These are phyloP conservation scores for Apium graveolens DNA, from an alignment of 129 eudicot species.

Conservation along the genomic window DNA sequence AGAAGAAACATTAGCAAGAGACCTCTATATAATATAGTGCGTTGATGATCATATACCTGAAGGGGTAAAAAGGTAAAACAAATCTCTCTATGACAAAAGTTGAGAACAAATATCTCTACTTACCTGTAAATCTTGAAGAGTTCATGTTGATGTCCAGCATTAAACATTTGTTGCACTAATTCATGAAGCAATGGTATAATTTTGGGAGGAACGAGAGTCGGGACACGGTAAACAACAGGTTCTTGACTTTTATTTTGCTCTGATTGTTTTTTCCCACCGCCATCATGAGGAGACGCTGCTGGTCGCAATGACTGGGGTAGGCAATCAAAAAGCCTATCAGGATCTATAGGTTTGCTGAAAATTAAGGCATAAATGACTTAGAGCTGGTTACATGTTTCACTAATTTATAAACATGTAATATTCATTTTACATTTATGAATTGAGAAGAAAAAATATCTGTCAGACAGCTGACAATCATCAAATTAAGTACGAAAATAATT, in stretches of 20 bases:
- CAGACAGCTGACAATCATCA: not conserved
- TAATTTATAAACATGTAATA: not conserved
- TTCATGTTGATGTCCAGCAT: conserved; percentile 80
- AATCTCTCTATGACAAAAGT: not conserved
- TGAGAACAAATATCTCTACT: conserved; percentile 15
- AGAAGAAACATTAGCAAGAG: not conserved
- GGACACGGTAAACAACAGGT: conserved; percentile 40
- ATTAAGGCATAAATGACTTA: conserved; percentile 5
- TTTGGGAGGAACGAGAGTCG: conserved; percentile 58
- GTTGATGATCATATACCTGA: not conserved
- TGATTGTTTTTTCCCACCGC: conserved; percentile 33
- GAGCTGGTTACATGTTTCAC: not conserved
- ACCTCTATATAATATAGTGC: too few relatives aligned
- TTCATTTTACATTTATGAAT: not conserved
- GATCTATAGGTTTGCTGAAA: conserved; percentile 86
- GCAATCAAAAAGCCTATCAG: conserved; percentile 76
- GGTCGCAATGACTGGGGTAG: conserved; percentile 66
- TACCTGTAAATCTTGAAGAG: conserved; percentile 55
- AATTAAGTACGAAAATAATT: not conserved
- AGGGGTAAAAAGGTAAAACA: not conserved
- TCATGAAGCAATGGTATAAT: conserved; percentile 62
- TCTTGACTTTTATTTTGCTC: conserved; percentile 47
- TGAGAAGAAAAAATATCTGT: not conserved
- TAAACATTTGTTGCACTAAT: conserved; percentile 67
- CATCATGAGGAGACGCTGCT: conserved; percentile 46